phyloP scores from a whole-genome alignment of 1,139 yeast species.

The Suhomyces wounanorum region DNA sequence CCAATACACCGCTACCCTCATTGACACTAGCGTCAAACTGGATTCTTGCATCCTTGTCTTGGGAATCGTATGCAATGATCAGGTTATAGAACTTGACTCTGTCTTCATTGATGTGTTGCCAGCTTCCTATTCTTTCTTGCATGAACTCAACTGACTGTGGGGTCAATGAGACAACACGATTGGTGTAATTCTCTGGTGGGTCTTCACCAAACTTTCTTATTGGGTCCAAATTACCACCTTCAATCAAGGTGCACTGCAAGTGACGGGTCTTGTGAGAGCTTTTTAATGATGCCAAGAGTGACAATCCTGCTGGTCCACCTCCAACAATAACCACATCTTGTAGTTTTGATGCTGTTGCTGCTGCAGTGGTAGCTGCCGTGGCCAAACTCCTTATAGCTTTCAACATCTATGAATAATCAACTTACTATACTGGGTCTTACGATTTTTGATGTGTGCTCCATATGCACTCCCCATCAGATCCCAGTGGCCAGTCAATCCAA shows the following conservation, averaged over 20 bases:
- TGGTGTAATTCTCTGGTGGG: slow-evolving; percentile 67
- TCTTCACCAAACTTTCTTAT: slow-evolving; percentile 52
- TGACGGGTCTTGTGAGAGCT: slow-evolving; percentile 61
- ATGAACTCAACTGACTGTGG: slow-evolving; percentile 74
- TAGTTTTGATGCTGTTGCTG: slow-evolving; percentile 14
- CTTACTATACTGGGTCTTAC: background rate
- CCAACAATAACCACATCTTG: slow-evolving; percentile 88
- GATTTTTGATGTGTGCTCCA: slow-evolving; percentile 3
- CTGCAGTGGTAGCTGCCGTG: background rate
- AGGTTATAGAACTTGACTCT: slow-evolving; percentile 80
- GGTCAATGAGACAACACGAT: slow-evolving; percentile 83
- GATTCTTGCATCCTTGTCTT: slow-evolving; percentile 66
- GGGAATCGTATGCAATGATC: slow-evolving; percentile 80
- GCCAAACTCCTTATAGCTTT: slow-evolving; percentile 11
- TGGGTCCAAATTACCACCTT: slow-evolving; percentile 61
- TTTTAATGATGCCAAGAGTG: slow-evolving; percentile 77
- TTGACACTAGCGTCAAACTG: slow-evolving; percentile 55
- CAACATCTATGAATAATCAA: slow-evolving; percentile 3
- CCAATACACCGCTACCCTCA: slow-evolving; percentile 39
- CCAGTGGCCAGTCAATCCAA: background rate
- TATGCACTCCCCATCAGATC: background rate
- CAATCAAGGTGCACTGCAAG: slow-evolving; percentile 69
- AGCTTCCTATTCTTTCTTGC: slow-evolving; percentile 66
- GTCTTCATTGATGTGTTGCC: slow-evolving; percentile 67
- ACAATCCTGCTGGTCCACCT: slow-evolving; percentile 97